Conservation (phyloP, 202 grass and related monocot genomes). For the Musa balbisiana region DNA sequence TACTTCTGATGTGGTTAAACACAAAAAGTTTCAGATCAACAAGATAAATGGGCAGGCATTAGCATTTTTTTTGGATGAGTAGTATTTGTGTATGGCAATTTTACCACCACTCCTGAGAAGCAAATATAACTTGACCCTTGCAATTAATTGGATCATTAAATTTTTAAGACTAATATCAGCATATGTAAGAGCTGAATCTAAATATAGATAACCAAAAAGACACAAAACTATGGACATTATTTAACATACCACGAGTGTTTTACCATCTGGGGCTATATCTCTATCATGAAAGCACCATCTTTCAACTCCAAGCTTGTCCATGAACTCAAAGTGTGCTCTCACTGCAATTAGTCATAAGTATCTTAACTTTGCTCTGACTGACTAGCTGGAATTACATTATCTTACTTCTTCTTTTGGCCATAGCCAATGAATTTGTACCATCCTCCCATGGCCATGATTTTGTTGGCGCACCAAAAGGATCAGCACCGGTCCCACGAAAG, state of each 20-base stretch:
- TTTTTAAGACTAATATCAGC: neutral
- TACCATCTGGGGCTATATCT: constrained; percentile 87
- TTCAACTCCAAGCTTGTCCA: constrained; percentile 90
- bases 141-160: neutral
- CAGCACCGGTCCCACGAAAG: constrained; percentile 64
- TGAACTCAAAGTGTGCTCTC: constrained; percentile 92
- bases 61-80: too few relatives aligned
- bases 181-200: neutral
- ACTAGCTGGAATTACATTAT: neutral
- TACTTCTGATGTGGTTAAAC: too few relatives aligned
- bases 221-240: too few relatives aligned
- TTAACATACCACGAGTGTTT: constrained; percentile 52
- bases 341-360: constrained; percentile 30
- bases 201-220: neutral
- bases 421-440: constrained; percentile 77
- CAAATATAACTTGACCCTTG: neutral
- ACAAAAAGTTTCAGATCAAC: too few relatives aligned
- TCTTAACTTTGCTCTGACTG: neutral
- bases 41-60: too few relatives aligned
- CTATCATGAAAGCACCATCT: constrained; percentile 97
- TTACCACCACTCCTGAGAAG: neutral
- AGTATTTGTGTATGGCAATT: neutral
- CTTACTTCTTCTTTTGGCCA: constrained; percentile 98
- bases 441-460: constrained; percentile 97
- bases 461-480: constrained; percentile 78